Conservation (phyloP, 2,329 filamentous ascomycete species). For the Chalaropsis ovoidea region DNA sequence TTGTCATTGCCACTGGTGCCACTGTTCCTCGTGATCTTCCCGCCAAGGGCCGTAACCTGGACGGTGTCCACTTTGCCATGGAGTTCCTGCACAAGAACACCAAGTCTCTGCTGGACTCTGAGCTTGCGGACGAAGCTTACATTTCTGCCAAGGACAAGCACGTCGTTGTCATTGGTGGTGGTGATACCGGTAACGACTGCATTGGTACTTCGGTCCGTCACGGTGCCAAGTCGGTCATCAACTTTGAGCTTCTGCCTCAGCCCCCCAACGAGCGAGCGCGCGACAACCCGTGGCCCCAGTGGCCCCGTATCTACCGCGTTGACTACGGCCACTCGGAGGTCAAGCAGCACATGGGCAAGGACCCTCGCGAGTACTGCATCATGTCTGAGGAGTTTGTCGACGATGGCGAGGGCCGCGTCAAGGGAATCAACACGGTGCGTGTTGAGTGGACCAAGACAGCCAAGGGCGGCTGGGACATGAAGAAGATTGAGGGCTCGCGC, state of each 20-base stretch:
- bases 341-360: constrained; percentile 89
- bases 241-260: constrained; percentile 92
- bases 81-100: constrained; percentile 96
- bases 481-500: constrained; percentile 85
- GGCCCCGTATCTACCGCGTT: constrained; percentile 96
- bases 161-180: constrained; percentile 92
- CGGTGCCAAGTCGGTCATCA: constrained; percentile 88
- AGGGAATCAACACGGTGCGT: constrained; percentile 89
- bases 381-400: constrained; percentile 97
- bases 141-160: constrained; percentile 93
- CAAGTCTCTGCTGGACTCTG: constrained; percentile 89
- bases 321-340: constrained; percentile 96
- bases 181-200: constrained; percentile 96
- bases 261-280: constrained; percentile 79
- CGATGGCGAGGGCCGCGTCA: constrained; percentile 76
- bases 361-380: constrained; percentile 93
- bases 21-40: constrained; percentile 88
- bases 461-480: constrained; percentile 94
- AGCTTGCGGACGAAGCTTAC: constrained; percentile 71
- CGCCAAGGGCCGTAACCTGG: constrained; percentile 76
- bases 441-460: constrained; percentile 92
- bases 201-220: constrained; percentile 94
- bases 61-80: constrained; percentile 94
- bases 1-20: constrained; percentile 83
- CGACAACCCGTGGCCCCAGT: constrained; percentile 97